A percentile compares a stretch with the other conserved stretches of the same genome.
These are phyloP conservation scores for Fraxinus sp. DNA, from an alignment of 305 asterid species.

Conservation along the genomic window DNA sequence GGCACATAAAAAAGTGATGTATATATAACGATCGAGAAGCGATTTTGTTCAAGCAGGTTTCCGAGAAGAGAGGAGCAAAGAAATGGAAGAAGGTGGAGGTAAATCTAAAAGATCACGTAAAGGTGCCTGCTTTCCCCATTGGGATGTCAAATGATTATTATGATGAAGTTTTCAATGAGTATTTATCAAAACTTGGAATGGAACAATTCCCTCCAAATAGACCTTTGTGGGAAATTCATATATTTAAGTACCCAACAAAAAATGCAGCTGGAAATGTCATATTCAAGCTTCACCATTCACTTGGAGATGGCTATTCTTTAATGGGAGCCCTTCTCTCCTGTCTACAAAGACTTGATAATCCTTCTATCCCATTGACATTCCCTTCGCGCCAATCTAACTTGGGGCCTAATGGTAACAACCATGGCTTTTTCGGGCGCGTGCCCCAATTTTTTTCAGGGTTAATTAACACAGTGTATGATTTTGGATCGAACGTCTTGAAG, in stretches of 20 bases:
- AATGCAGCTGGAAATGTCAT: neutral
- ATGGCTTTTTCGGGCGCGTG: neutral
- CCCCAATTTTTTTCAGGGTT: slow-evolving; percentile 6
- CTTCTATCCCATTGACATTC: neutral
- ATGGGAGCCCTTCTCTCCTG: slow-evolving; percentile 35
- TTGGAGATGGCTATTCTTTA: neutral
- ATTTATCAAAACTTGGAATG: slow-evolving; percentile 20
- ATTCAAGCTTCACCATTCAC: neutral
- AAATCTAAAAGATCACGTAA: neutral
- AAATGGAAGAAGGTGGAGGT: slow-evolving; percentile 22
- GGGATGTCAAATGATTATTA: slow-evolving; percentile 10
- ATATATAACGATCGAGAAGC: neutral
- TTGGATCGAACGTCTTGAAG: slow-evolving; percentile 33
- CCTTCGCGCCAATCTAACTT: neutral
- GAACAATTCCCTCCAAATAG: slow-evolving; percentile 20
- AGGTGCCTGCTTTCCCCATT: neutral
- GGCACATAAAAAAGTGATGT: neutral
- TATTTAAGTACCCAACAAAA: neutral
- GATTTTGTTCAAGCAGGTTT: slow-evolving; percentile 19
- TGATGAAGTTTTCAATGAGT: slow-evolving; percentile 18
- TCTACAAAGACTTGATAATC: slow-evolving; percentile 30
- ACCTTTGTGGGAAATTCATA: slow-evolving; percentile 1
- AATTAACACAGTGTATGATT: slow-evolving; percentile 26
- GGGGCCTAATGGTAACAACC: neutral
- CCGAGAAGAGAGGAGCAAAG: slow-evolving; percentile 5